These are phyloP conservation scores for Neurospora discreta DNA, from an alignment of 495 filamentous ascomycete species.

Conservation along the genomic window DNA sequence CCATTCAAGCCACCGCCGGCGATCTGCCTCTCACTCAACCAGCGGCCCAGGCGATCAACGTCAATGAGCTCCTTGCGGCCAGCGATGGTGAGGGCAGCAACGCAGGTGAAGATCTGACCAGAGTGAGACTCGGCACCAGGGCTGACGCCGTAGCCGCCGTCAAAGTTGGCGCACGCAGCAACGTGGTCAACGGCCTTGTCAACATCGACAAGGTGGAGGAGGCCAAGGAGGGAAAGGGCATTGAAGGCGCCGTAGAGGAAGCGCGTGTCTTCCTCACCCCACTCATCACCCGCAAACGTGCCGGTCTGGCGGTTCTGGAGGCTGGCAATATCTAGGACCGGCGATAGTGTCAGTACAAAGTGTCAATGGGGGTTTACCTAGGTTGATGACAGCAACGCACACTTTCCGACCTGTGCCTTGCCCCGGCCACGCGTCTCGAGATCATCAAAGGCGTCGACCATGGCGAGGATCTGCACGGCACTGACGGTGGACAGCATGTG, in stretches of 20 bases:
- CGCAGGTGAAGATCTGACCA: constrained; percentile 88
- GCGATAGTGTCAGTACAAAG: constrained; percentile 4
- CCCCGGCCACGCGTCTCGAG: constrained; percentile 61
- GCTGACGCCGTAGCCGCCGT: constrained; percentile 81
- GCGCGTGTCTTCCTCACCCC: constrained; percentile 90
- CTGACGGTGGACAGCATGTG: constrained; percentile 93
- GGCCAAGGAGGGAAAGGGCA: constrained; percentile 68
- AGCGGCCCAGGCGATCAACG: constrained; percentile 66
- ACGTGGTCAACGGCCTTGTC: constrained; percentile 68
- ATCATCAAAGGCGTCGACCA: constrained; percentile 71
- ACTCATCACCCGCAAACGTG: constrained; percentile 85
- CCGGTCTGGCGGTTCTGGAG: constrained; percentile 74
- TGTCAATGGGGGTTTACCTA: not conserved
- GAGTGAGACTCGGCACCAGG: constrained; percentile 89
- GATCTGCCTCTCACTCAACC: constrained; percentile 88
- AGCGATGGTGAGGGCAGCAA: constrained; percentile 79
- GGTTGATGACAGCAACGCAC: constrained; percentile 35
- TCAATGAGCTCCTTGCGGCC: constrained; percentile 75
- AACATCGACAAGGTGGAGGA: constrained; percentile 62
- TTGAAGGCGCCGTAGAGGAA: constrained; percentile 86
- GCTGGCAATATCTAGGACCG: constrained; percentile 61
- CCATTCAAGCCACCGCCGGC: constrained; percentile 85
- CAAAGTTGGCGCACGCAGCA: constrained; percentile 74
- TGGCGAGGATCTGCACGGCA: constrained; percentile 82
- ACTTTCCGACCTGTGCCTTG: constrained; percentile 59